phyloP scores from a whole-genome alignment of 2,329 filamentous ascomycete species.

The Rhexocercosporidium sp. region DNA sequence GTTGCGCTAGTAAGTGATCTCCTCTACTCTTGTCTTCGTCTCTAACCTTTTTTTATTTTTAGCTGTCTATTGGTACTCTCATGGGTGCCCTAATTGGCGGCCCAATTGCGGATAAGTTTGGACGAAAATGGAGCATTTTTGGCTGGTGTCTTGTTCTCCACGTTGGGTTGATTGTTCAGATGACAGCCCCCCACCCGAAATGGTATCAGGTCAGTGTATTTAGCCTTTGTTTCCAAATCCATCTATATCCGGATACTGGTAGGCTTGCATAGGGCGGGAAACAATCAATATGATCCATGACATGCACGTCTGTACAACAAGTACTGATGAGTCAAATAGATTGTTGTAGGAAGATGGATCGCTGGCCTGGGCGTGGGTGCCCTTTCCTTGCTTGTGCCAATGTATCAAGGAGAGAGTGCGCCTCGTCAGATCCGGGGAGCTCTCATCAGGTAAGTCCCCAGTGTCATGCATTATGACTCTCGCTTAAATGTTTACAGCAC shows the following conservation, averaged over 20 bases:
- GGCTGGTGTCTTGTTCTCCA: conserved; percentile 60
- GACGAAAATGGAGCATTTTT: conserved; percentile 62
- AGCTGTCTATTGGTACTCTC: conserved; percentile 77
- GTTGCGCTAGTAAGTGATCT: conserved; percentile 54
- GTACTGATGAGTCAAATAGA: conserved; percentile 23
- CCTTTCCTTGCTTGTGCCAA: conserved; percentile 66
- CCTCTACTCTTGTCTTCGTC: neutral
- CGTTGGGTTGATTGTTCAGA: conserved; percentile 69
- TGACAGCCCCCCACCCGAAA: conserved; percentile 54
- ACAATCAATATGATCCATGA: too few relatives aligned
- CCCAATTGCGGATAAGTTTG: conserved; percentile 66
- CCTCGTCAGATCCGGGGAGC: conserved; percentile 66
- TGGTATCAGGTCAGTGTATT: conserved; percentile 50
- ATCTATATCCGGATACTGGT: too few relatives aligned
- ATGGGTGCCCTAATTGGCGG: conserved; percentile 78
- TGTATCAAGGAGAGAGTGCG: conserved; percentile 68
- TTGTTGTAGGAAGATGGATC: conserved; percentile 65
- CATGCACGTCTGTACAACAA: neutral
- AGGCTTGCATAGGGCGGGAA: too few relatives aligned
- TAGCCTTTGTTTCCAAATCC: neutral
- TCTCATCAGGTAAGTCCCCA: conserved; percentile 49
- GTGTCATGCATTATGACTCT: neutral
- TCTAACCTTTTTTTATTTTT: conserved; percentile 54
- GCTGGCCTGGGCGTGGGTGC: conserved; percentile 71
- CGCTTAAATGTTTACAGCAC: conserved; percentile 48